These are phyloP conservation scores for Wallemia mellicola DNA, from an alignment of 1,284 basidiomycete genomes.

Conservation along the genomic window DNA sequence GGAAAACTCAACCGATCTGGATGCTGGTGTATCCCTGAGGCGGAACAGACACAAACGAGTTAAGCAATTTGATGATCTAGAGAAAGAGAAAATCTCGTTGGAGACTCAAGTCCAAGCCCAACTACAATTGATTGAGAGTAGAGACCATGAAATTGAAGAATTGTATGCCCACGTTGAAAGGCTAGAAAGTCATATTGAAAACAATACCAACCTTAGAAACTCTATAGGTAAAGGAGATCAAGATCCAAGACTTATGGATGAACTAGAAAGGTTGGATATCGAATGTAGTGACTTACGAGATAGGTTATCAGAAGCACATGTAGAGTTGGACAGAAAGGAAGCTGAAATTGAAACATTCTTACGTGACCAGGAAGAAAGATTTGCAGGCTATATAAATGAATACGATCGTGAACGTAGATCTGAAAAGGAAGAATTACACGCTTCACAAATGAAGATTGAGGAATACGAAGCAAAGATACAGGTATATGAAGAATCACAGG, in stretches of 20 bases:
- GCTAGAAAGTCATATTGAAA: background rate
- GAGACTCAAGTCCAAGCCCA: slow-evolving; percentile 12
- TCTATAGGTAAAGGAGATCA: background rate
- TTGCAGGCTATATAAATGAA: slow-evolving; percentile 32
- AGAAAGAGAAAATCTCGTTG: slow-evolving; percentile 20
- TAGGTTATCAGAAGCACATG: slow-evolving; percentile 38
- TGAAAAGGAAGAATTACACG: slow-evolving; percentile 46
- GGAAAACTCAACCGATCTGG: background rate
- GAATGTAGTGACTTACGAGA: slow-evolving; percentile 40
- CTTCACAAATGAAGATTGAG: slow-evolving; percentile 33
- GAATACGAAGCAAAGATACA: slow-evolving; percentile 27
- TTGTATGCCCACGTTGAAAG: slow-evolving; percentile 4
- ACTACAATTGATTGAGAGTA: slow-evolving; percentile 10
- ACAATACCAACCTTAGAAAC: background rate
- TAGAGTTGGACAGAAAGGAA: slow-evolving; percentile 50
- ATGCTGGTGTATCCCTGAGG: background rate
- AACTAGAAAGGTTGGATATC: slow-evolving; percentile 1
- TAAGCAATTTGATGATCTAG: slow-evolving; percentile 17
- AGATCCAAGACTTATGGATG: background rate
- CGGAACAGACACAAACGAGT: background rate
- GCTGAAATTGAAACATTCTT: slow-evolving; percentile 45
- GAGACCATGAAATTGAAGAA: slow-evolving; percentile 12
- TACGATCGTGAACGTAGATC: slow-evolving; percentile 37
- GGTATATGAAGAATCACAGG: slow-evolving; percentile 21
- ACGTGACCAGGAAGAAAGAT: slow-evolving; percentile 35